Percentiles rank a stretch among this genome's conserved stretches.
Evolutionary conservation across 2,329 filamentous ascomycete species (phyloP).

Genomic region (Domatiomyces catenatus): DNA sequence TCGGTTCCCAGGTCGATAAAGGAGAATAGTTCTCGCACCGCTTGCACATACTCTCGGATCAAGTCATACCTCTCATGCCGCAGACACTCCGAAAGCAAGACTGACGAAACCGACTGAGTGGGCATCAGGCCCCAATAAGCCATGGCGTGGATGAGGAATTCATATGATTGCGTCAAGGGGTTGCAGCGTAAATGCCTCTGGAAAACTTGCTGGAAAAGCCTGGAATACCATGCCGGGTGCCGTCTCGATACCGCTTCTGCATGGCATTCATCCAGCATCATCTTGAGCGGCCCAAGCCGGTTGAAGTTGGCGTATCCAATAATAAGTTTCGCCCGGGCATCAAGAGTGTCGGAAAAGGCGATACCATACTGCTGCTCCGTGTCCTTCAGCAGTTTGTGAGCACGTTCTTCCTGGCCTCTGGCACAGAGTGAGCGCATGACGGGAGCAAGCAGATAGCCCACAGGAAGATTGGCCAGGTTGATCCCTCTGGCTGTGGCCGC

Average conservation of each 20-base stretch:
- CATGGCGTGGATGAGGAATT: conserved; percentile 9
- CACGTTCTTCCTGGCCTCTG: not conserved
- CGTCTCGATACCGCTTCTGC: conserved; percentile 20
- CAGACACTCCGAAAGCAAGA: conserved; percentile 8
- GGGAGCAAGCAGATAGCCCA: not conserved
- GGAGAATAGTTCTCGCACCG: conserved; percentile 7
- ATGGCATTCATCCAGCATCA: conserved; percentile 26
- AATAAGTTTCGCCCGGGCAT: not conserved
- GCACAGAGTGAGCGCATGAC: not conserved
- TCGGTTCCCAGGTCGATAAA: conserved; percentile 5
- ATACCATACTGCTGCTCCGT: not conserved
- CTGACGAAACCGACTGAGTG: conserved; percentile 6
- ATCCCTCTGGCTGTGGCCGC: not conserved
- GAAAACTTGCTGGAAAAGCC: conserved; percentile 9
- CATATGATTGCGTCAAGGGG: conserved; percentile 3
- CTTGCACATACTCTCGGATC: conserved; percentile 7
- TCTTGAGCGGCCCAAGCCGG: conserved; percentile 5
- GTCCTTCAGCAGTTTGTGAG: not conserved
- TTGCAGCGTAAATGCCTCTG: conserved; percentile 3
- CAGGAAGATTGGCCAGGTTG: not conserved
- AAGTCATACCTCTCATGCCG: conserved; percentile 9
- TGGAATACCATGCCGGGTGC: conserved; percentile 6
- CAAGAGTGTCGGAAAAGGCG: not conserved
- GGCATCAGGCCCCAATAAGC: conserved; percentile 10
- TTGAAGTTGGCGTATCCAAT: not conserved